These are phyloP conservation scores for Citrus maxima DNA, from an alignment of 345 rosid genomes.

Conservation along the genomic window DNA sequence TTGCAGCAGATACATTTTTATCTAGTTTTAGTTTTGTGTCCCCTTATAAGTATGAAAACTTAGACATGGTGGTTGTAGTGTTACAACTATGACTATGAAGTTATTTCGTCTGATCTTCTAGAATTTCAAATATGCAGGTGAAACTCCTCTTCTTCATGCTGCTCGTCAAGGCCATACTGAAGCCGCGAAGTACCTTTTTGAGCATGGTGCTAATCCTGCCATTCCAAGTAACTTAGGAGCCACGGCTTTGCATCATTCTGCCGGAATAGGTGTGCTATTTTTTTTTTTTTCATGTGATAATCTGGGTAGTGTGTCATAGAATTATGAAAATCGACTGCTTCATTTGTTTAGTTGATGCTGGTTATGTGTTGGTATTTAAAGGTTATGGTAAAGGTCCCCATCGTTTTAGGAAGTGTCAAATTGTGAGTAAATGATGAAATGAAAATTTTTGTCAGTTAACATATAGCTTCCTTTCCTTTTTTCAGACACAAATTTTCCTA, in stretches of 20 bases:
- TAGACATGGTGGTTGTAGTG: not conserved
- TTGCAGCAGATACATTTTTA: not conserved
- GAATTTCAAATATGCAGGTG: slow-evolving; percentile 48
- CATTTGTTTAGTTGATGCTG: not conserved
- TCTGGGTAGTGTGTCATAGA: not conserved
- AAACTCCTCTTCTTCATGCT: slow-evolving; percentile 92
- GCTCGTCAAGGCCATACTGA: slow-evolving; percentile 82
- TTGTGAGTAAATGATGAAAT: not conserved
- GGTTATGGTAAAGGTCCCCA: not conserved
- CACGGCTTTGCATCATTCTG: slow-evolving; percentile 87
- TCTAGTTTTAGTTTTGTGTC: not conserved
- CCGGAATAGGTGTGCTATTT: slow-evolving; percentile 60
- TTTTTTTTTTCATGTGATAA: not conserved
- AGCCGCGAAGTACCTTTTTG: slow-evolving; percentile 73
- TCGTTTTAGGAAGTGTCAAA: not conserved
- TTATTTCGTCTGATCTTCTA: not conserved
- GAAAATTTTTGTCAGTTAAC: not conserved
- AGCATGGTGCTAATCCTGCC: slow-evolving; percentile 67
- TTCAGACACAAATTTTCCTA: not conserved
- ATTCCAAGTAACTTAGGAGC: slow-evolving; percentile 82
- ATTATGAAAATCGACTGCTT: not conserved
- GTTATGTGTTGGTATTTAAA: not conserved
- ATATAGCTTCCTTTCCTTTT: not conserved
- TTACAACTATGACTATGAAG: not conserved
- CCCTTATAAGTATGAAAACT: not conserved